Evolutionary conservation across 1,284 basidiomycete species (phyloP).

Genomic region (Xerocomus nothofagi): DNA sequence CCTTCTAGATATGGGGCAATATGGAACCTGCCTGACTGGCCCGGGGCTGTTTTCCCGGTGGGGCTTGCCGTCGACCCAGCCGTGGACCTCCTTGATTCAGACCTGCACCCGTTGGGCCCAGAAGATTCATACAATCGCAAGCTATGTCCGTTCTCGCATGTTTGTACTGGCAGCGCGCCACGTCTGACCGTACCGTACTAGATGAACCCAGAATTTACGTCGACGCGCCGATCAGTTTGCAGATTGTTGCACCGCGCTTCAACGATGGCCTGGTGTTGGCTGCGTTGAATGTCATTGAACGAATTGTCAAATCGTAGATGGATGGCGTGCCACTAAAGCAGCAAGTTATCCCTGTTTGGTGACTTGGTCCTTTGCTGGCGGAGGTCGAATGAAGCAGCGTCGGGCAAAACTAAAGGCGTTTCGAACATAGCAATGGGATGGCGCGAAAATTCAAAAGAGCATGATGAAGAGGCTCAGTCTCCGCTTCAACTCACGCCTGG

Average conservation of each 20-base stretch:
- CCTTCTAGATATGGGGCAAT: conserved; percentile 24
- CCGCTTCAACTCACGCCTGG: no score
- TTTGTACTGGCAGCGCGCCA: neutral
- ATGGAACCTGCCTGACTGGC: conserved; percentile 33
- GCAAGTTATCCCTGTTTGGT: neutral
- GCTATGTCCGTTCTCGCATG: conserved; percentile 12
- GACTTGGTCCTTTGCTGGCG: no score
- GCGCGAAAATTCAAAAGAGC: no score
- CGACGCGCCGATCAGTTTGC: conserved; percentile 19
- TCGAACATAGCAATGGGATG: no score
- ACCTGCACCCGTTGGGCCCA: conserved; percentile 11
- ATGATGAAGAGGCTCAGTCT: no score
- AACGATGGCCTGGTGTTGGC: conserved; percentile 27
- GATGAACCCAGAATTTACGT: conserved; percentile 22
- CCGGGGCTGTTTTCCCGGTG: conserved; percentile 30
- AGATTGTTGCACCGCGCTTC: conserved; percentile 25
- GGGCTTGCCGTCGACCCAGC: conserved; percentile 27
- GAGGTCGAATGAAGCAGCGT: no score
- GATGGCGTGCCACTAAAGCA: no score
- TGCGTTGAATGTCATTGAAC: conserved; percentile 16
- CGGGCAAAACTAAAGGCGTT: no score
- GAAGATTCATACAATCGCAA: conserved; percentile 26
- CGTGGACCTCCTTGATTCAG: conserved; percentile 15
- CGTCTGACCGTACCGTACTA: conserved; percentile 2
- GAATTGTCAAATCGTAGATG: conserved; percentile 9